Evolutionary conservation across 225 moss, liverwort and hornwort genomes (phyloP).

Genomic region (Polytrichum formosum): DNA sequence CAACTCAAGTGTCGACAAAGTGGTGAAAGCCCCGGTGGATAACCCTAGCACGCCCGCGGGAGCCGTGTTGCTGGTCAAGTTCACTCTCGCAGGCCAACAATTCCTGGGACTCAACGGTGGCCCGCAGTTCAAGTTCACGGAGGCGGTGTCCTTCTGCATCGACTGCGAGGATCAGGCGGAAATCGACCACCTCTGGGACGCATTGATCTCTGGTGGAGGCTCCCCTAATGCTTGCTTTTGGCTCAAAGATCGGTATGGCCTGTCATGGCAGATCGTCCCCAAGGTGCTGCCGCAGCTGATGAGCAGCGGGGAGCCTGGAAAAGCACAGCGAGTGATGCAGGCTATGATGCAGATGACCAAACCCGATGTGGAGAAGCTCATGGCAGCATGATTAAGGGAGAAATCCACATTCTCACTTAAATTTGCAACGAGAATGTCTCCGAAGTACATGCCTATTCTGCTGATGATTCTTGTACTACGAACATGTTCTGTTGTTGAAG

Average conservation of each 20-base stretch:
- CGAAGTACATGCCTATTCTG: no score
- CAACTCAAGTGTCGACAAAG: slow-evolving; percentile 25
- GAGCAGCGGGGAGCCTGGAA: slow-evolving; percentile 8
- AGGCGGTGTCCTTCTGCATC: slow-evolving; percentile 47
- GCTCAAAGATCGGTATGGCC: slow-evolving; percentile 50
- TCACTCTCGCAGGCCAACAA: slow-evolving; percentile 26
- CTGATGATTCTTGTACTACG: no score
- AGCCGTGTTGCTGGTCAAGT: slow-evolving; percentile 27
- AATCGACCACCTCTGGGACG: slow-evolving; percentile 45
- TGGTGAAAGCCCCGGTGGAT: slow-evolving; percentile 14
- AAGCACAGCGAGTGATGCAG: neutral
- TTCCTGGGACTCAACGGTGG: slow-evolving; percentile 46
- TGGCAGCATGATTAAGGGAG: no score
- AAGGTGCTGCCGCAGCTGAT: slow-evolving; percentile 45
- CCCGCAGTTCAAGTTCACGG: slow-evolving; percentile 39
- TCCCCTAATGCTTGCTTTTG: slow-evolving; percentile 27
- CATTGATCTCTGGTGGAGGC: slow-evolving; percentile 27
- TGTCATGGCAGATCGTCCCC: slow-evolving; percentile 58
- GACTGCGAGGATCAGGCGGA: slow-evolving; percentile 56
- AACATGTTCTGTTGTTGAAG: no score
- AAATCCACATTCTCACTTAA: no score
- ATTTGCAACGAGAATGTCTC: no score
- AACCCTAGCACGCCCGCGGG: slow-evolving; percentile 27
- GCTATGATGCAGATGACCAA: no score
- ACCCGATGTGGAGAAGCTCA: no score